phyloP scores from a whole-genome alignment of 2,329 filamentous ascomycete species.

The Curvularia sp. region DNA sequence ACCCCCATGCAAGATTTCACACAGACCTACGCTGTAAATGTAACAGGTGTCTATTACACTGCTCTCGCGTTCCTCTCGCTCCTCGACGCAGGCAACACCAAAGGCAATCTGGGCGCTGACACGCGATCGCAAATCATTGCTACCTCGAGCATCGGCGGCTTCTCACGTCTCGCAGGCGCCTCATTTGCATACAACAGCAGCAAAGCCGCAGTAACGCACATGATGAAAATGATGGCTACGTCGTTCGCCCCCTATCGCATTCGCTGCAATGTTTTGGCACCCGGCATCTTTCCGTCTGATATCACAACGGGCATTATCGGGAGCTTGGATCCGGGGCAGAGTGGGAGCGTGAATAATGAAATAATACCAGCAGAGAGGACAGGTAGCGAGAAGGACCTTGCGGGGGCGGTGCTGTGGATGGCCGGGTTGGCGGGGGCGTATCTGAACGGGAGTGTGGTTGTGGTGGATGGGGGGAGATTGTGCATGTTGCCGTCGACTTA shows the following conservation, averaged over 20 bases:
- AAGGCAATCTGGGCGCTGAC: conserved; percentile 17
- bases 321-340: conserved; percentile 2
- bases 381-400: conserved; percentile 69
- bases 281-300: conserved; percentile 48
- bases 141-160: conserved; percentile 21
- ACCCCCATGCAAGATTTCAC: conserved; percentile 39
- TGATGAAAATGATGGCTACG: conserved; percentile 60
- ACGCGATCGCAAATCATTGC: conserved; percentile 32
- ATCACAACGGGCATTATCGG: conserved; percentile 23
- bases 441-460: conserved; percentile 67
- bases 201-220: conserved; percentile 57
- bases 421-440: conserved; percentile 70
- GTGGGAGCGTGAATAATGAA: conserved; percentile 11
- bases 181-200: conserved; percentile 36
- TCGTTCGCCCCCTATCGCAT: conserved; percentile 52
- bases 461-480: conserved; percentile 69
- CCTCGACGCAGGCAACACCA: conserved; percentile 51
- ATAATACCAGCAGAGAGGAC: conserved; percentile 62
- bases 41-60: conserved; percentile 52
- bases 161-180: conserved; percentile 13
- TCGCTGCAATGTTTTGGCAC: conserved; percentile 58
- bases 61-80: conserved; percentile 52
- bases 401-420: conserved; percentile 69
- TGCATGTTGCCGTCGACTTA: conserved; percentile 63
- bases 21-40: conserved; percentile 51